These are phyloP conservation scores for Fusarium sp. DNA, from an alignment of 2,329 filamentous ascomycete species.

Conservation along the genomic window DNA sequence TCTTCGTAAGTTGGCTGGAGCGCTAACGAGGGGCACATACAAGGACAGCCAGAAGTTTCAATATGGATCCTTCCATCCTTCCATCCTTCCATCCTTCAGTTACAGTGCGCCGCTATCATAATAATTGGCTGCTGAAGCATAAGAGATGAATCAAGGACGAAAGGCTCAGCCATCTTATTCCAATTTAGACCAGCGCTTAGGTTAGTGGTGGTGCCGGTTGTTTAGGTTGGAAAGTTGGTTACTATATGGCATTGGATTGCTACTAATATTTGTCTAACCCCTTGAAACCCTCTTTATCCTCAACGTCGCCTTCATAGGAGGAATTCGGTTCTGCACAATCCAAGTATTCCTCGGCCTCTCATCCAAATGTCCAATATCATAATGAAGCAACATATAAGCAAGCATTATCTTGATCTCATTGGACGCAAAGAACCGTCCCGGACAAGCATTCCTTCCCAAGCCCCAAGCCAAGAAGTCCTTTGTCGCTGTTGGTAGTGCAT, in stretches of 20 bases:
- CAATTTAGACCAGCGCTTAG: not conserved
- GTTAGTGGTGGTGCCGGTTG: rapidly evolving
- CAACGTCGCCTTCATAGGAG: constrained; percentile 6
- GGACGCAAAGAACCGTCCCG: not conserved
- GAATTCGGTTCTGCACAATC: constrained; percentile 9
- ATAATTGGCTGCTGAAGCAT: too few species aligned
- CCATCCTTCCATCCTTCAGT: too few species aligned
- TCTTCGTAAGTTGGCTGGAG: too few species aligned
- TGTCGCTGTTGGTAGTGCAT: not conserved
- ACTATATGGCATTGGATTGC: rapidly evolving
- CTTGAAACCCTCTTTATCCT: not conserved
- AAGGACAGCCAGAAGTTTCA: too few species aligned
- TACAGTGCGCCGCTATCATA: too few species aligned
- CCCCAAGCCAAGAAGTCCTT: constrained; percentile 13
- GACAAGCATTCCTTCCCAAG: not conserved
- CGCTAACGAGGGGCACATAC: too few species aligned
- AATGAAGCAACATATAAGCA: not conserved
- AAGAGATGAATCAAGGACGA: too few species aligned
- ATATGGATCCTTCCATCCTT: too few species aligned
- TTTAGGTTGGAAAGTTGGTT: not conserved
- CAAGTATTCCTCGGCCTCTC: not conserved
- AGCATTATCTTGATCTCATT: constrained; percentile 17
- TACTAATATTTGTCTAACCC: rapidly evolving
- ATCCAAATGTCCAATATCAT: not conserved
- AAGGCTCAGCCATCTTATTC: too few species aligned